phyloP scores from a whole-genome alignment of 768 basidiomycete genomes.

The Mycena venus region DNA sequence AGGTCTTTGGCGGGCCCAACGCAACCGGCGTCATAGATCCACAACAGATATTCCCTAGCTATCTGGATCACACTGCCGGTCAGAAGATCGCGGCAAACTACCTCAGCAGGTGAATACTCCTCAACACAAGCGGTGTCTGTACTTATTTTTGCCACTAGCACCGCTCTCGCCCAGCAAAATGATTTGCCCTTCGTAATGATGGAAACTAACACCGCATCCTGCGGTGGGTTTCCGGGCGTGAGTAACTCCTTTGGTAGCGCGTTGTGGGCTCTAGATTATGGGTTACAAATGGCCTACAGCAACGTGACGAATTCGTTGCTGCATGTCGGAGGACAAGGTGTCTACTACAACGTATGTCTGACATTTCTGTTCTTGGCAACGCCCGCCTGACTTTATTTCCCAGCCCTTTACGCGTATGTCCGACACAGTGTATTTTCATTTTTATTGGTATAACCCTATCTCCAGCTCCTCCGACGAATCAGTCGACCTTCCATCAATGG shows the following conservation, averaged over 20 bases:
- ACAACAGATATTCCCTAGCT: constrained; percentile 67
- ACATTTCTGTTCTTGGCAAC: constrained; percentile 42
- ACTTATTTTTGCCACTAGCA: constrained; percentile 47
- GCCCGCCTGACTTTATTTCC: constrained; percentile 36
- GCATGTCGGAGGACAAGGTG: constrained; percentile 39
- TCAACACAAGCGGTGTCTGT: background rate
- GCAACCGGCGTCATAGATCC: constrained; percentile 49
- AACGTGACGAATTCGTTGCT: constrained; percentile 50
- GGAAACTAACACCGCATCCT: constrained; percentile 79
- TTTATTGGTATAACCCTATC: constrained; percentile 40
- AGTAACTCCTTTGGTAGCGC: constrained; percentile 74
- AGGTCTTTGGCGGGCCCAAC: constrained; percentile 56
- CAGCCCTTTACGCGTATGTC: constrained; percentile 50
- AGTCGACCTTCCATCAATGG: constrained; percentile 63
- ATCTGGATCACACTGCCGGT: constrained; percentile 73
- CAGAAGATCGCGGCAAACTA: constrained; percentile 65
- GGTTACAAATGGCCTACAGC: constrained; percentile 51
- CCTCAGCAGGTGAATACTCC: constrained; percentile 35
- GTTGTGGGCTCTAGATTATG: constrained; percentile 75
- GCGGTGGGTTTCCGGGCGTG: constrained; percentile 76
- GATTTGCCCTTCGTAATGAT: constrained; percentile 71
- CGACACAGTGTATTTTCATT: constrained; percentile 41
- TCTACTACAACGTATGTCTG: constrained; percentile 41
- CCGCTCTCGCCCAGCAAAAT: constrained; percentile 55
- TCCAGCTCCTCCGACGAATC: constrained; percentile 56